Base-by-base conservation (phyloP, 768 basidiomycete genomes). In the Mycena belliarum region DNA sequence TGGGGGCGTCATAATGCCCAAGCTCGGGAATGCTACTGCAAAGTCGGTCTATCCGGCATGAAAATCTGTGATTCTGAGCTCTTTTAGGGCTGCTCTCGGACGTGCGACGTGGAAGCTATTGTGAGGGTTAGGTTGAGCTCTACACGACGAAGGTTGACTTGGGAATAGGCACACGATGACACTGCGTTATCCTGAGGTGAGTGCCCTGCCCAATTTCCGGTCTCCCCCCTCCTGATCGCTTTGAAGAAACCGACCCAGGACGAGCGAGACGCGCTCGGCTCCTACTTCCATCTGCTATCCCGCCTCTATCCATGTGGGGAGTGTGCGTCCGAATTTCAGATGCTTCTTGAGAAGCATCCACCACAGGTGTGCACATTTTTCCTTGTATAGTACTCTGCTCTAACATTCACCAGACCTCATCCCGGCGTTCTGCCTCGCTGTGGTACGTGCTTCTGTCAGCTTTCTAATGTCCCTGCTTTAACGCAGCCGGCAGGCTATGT, bases 281-380 rank as follows among this genome's bases (percentile, higher is more conserved):
- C 88, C 0, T 98, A 93, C 70, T 88, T 98, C 70, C 80, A 94
- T 68, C 82, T 98, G 43, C 86, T 87, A 9, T 87, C 94, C 2
- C 82, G 95, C 28, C 72, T 98, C 52, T 98, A 98, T 67, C 96
- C 96, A 0, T 98, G 96, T 61, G 95, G 95, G 15, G 96, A 98
- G 76, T 98, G 96, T 65, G 96, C 96, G 0, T 65, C 82, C 32
- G 92, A 98, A 65, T 96, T 98, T 67, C 94, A 96, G 71, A 71
- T 72, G 23, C 75, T 98, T n/a, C 72, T 98, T 43, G 85, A 87
- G 68, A 79, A 84, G 60, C 91, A 81, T 68, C 96, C 96, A 0
- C 94, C 95, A 26, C 95, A 98, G 74, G 93, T 91, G 45, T 33
- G 68, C 29, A 20, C 43, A 6, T 6, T n/a, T 49, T 49, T 3